phyloP scores from a whole-genome alignment of 768 basidiomycete genomes.

The Tulasnella calospora region DNA sequence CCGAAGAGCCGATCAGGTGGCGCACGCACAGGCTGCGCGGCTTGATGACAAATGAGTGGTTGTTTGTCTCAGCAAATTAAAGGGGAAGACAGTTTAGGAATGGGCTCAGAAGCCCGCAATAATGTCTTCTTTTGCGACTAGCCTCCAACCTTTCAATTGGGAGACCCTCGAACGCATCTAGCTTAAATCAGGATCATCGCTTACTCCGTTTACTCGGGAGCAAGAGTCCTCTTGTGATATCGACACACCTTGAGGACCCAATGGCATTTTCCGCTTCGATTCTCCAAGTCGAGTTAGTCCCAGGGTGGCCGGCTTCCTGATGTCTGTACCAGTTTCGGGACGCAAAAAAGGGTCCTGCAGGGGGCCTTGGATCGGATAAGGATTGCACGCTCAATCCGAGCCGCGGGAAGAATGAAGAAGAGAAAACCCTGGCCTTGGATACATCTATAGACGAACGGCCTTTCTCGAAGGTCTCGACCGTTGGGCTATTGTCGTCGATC shows the following conservation, averaged over 20 bases:
- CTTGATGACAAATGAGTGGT: not conserved
- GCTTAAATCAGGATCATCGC: constrained; percentile 44
- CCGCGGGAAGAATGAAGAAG: constrained; percentile 51
- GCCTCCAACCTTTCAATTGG: constrained; percentile 71
- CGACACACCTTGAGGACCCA: constrained; percentile 46
- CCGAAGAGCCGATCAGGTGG: not conserved
- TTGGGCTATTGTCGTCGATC: not conserved
- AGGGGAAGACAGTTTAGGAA: not conserved
- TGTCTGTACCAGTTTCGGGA: constrained; percentile 30
- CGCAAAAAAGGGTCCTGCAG: constrained; percentile 44
- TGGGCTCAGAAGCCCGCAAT: constrained; percentile 11
- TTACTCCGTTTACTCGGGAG: constrained; percentile 24
- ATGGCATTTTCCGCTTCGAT: not conserved
- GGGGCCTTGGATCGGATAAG: constrained; percentile 49
- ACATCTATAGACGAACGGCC: not conserved
- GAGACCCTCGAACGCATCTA: constrained; percentile 66
- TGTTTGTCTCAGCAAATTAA: not conserved
- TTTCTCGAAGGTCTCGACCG: not conserved
- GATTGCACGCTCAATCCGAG: constrained; percentile 59
- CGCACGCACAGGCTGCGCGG: not conserved
- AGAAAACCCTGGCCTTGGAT: constrained; percentile 25
- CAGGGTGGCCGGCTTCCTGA: constrained; percentile 32
- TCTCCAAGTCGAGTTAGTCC: constrained; percentile 32
- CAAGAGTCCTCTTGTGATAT: not conserved
- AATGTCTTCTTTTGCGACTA: constrained; percentile 40